Conservation (phyloP, 2,329 filamentous ascomycete species). For the Rutstroemia sydowiana region DNA sequence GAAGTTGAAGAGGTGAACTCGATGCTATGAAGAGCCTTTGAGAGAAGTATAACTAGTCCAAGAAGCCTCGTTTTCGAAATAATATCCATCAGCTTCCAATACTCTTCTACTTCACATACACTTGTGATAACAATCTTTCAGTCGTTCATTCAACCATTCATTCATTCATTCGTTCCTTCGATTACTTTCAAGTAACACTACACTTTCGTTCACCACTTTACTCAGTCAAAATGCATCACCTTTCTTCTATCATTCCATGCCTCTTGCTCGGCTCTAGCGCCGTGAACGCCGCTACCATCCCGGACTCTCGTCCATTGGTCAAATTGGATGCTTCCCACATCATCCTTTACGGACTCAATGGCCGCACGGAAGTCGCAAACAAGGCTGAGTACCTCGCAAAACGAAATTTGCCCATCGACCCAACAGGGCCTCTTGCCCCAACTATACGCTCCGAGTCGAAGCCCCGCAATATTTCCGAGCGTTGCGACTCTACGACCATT, state of each 20-base stretch:
- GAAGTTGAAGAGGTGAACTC: no score
- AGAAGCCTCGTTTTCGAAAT: no score
- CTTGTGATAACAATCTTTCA: no score
- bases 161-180: not conserved
- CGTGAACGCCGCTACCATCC: not conserved
- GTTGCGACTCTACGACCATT: not conserved
- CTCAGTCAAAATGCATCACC: not conserved
- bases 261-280: conserved; percentile 3
- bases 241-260: not conserved
- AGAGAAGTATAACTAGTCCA: no score
- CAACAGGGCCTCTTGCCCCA: not conserved
- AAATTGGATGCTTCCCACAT: not conserved
- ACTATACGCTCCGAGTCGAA: not conserved
- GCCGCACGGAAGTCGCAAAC: conserved; percentile 2
- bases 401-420: not conserved
- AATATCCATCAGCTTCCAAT: no score
- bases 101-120: no score
- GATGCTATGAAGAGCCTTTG: no score
- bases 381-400: not conserved
- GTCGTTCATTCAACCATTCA: no score
- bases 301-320: not conserved
- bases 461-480: not conserved
- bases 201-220: not conserved
- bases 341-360: not conserved
- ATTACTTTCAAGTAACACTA: not conserved